A percentile compares a stretch with the other conserved stretches of the same genome.
phyloP scores from a whole-genome alignment of 2,329 filamentous ascomycete species.

The Trichocomaceae sp. region DNA sequence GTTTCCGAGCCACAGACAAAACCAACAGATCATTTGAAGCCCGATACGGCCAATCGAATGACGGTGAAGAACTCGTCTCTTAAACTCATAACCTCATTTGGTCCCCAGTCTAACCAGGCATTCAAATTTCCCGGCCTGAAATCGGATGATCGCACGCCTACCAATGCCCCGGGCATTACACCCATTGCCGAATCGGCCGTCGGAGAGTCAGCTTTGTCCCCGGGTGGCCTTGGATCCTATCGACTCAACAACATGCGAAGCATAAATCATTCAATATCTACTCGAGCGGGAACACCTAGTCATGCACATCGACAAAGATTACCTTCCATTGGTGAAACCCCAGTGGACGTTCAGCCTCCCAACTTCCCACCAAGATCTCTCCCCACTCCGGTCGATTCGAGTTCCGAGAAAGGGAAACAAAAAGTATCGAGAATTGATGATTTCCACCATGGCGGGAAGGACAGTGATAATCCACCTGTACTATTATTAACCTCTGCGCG shows the following conservation, averaged over 20 bases:
- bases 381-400: slow-evolving; percentile 41
- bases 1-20: slow-evolving; percentile 48
- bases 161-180: slow-evolving; percentile 69
- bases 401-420: slow-evolving; percentile 42
- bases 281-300: slow-evolving; percentile 55
- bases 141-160: slow-evolving; percentile 60
- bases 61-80: slow-evolving; percentile 75
- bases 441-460: slow-evolving; percentile 22
- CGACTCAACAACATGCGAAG: slow-evolving; percentile 54
- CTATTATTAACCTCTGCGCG: slow-evolving; percentile 39
- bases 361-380: slow-evolving; percentile 36
- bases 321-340: slow-evolving; percentile 69
- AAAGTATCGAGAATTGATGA: slow-evolving; percentile 15
- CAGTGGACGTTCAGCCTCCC: slow-evolving; percentile 45
- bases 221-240: slow-evolving; percentile 57
- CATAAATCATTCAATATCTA: slow-evolving; percentile 63
- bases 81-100: slow-evolving; percentile 88
- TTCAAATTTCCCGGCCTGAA: slow-evolving; percentile 56
- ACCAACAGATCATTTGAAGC: slow-evolving; percentile 12
- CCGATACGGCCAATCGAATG: slow-evolving; percentile 45
- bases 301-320: slow-evolving; percentile 60
- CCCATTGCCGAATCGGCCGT: slow-evolving; percentile 76
- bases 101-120: slow-evolving; percentile 42
- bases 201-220: slow-evolving; percentile 55
- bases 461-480: slow-evolving; percentile 21